phyloP scores from a whole-genome alignment of 2,329 filamentous ascomycete genomes.

The Claviceps sp. region DNA sequence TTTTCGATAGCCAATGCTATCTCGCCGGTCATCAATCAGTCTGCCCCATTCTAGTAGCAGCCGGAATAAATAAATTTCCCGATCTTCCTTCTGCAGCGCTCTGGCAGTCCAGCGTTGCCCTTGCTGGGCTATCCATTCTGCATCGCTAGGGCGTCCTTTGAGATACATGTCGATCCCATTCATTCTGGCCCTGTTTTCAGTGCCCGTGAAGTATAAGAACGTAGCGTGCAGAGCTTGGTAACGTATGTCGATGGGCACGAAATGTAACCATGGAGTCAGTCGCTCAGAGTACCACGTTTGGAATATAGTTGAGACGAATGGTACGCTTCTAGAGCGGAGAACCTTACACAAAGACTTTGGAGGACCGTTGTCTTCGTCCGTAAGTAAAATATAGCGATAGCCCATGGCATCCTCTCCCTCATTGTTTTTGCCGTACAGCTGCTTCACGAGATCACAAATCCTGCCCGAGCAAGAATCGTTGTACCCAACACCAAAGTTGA shows the following conservation, averaged over 20 bases:
- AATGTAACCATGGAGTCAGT: constrained; percentile 65
- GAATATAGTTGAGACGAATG: constrained; percentile 60
- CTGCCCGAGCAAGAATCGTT: constrained; percentile 40
- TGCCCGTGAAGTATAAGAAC: constrained; percentile 58
- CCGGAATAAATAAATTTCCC: constrained; percentile 69
- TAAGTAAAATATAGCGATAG: constrained; percentile 57
- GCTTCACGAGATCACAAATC: constrained; percentile 17
- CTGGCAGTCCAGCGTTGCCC: constrained; percentile 51
- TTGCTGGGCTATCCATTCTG: constrained; percentile 49
- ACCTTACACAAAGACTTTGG: constrained; percentile 45
- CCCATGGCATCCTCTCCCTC: constrained; percentile 36
- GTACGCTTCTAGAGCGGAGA: constrained; percentile 51
- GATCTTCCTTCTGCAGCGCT: constrained; percentile 56
- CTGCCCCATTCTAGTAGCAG: constrained; percentile 66
- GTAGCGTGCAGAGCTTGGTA: constrained; percentile 63
- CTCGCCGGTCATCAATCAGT: constrained; percentile 47
- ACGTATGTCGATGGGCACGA: constrained; percentile 62
- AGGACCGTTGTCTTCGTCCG: constrained; percentile 58
- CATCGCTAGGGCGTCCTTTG: constrained; percentile 36
- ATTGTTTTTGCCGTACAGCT: constrained; percentile 25
- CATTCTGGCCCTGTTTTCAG: constrained; percentile 26
- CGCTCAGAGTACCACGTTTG: constrained; percentile 68
- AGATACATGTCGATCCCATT: constrained; percentile 34
- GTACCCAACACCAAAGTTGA: constrained; percentile 47
- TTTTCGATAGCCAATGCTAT: constrained; percentile 27